phyloP scores from a whole-genome alignment of 2,329 filamentous ascomycete species.

The Botrytis porri region DNA sequence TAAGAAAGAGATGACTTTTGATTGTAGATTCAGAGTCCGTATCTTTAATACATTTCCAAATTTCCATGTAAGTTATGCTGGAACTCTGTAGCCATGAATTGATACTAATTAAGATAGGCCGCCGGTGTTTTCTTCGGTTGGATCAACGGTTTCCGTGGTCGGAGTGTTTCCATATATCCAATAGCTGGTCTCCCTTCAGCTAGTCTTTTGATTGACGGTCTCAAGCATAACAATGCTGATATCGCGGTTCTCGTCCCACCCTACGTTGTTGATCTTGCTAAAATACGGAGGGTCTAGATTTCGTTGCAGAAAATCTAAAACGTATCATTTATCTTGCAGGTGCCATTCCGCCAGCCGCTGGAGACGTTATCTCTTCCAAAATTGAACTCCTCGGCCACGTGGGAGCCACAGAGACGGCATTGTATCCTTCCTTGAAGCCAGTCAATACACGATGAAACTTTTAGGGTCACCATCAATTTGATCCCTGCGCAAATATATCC shows the following conservation, averaged over 20 bases:
- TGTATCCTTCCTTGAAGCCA: constrained; percentile 12
- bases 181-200: constrained; percentile 5
- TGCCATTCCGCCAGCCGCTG: constrained; percentile 3
- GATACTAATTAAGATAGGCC: not conserved
- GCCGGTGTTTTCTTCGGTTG: constrained; percentile 7
- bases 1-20: not conserved
- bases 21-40: not conserved
- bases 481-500: not conserved
- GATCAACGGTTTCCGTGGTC: not conserved
- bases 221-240: constrained; percentile 12
- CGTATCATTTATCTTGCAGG: constrained; percentile 4
- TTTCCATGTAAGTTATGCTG: constrained; percentile 8
- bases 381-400: not conserved
- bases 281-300: not conserved
- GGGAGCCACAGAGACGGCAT: constrained; percentile 5
- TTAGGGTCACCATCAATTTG: constrained; percentile 4
- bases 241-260: constrained; percentile 14
- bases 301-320: not conserved
- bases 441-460: not conserved
- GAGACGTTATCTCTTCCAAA: constrained; percentile 11
- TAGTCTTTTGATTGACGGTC: constrained; percentile 8
- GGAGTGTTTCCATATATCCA: not conserved
- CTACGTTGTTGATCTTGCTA: constrained; percentile 12
- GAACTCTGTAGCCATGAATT: not conserved
- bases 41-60: constrained; percentile 10